A percentile compares a stretch with the other conserved stretches of the same genome.
These are phyloP conservation scores for Colletotrichum sp. DNA, from an alignment of 2,329 filamentous ascomycete species.

Conservation along the genomic window DNA sequence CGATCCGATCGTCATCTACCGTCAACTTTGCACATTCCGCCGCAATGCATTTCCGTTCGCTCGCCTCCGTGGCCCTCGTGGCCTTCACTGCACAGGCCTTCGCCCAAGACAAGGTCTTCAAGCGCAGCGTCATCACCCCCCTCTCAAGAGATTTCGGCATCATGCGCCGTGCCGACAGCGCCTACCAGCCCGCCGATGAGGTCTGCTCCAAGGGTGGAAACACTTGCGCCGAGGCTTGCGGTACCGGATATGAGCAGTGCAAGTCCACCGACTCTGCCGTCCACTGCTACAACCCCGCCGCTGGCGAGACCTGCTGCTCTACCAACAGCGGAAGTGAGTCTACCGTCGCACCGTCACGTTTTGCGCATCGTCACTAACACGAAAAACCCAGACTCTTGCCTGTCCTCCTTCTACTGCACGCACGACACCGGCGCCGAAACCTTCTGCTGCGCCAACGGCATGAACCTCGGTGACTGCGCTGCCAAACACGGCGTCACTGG, in stretches of 20 bases:
- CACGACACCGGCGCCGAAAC: conserved; percentile 54
- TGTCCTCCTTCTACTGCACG: conserved; percentile 67
- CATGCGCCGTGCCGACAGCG: conserved; percentile 47
- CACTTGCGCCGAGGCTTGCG: conserved; percentile 62
- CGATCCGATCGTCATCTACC: neutral
- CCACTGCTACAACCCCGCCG: conserved; percentile 63
- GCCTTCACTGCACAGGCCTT: conserved; percentile 21
- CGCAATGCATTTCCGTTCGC: conserved; percentile 23
- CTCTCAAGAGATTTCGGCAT: conserved; percentile 40
- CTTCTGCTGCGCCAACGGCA: conserved; percentile 65
- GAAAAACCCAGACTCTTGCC: conserved; percentile 59
- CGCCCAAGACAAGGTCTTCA: conserved; percentile 30
- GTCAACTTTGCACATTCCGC: neutral
- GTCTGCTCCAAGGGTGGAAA: conserved; percentile 50
- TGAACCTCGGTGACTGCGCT: conserved; percentile 61
- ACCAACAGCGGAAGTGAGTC: conserved; percentile 62
- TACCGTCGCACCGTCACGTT: neutral
- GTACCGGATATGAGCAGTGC: conserved; percentile 54
- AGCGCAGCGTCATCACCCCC: conserved; percentile 38
- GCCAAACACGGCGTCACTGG: conserved; percentile 52
- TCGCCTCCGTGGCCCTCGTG: conserved; percentile 22
- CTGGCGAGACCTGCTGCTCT: conserved; percentile 62
- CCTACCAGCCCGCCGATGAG: conserved; percentile 54
- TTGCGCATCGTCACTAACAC: neutral
- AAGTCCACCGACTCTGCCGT: conserved; percentile 51